These are phyloP conservation scores for Didymella arachidicola DNA, from an alignment of 2,329 filamentous ascomycete species.

Conservation along the genomic window DNA sequence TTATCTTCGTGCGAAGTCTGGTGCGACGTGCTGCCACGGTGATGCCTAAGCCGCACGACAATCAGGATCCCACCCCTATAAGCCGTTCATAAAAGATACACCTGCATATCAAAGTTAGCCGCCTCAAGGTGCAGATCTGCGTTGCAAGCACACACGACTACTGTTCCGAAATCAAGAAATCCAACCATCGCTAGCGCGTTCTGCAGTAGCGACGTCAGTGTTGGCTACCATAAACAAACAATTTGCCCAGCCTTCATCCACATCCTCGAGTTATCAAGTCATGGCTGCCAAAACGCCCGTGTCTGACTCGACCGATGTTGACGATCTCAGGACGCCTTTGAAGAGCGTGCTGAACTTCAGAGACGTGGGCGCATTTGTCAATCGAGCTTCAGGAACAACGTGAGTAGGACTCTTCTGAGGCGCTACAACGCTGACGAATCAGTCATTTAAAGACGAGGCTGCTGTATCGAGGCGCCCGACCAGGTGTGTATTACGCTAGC, in stretches of 20 bases:
- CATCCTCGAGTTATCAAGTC: background rate
- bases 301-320: constrained; percentile 8
- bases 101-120: background rate
- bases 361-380: constrained; percentile 46
- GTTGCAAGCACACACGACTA: constrained; percentile 3
- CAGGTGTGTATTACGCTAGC: constrained; percentile 31
- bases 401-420: constrained; percentile 3
- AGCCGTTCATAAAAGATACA: background rate
- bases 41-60: background rate
- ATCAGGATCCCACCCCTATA: background rate
- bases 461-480: constrained; percentile 48
- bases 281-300: constrained; percentile 11
- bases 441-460: constrained; percentile 39
- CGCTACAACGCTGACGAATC: constrained; percentile 13
- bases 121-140: background rate
- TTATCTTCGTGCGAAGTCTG: background rate
- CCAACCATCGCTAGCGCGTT: constrained; percentile 15
- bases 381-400: constrained; percentile 31
- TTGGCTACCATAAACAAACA: constrained; percentile 18
- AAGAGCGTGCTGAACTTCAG: constrained; percentile 49
- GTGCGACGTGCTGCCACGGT: background rate
- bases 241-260: constrained; percentile 13
- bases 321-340: constrained; percentile 29
- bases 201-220: constrained; percentile 21
- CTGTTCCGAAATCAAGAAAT: constrained; percentile 13